Percentiles rank a stretch among this genome's conserved stretches.
Evolutionary conservation across 352 stramenopile genomes (phyloP).

Genomic region (Phytophthora fragariae): DNA sequence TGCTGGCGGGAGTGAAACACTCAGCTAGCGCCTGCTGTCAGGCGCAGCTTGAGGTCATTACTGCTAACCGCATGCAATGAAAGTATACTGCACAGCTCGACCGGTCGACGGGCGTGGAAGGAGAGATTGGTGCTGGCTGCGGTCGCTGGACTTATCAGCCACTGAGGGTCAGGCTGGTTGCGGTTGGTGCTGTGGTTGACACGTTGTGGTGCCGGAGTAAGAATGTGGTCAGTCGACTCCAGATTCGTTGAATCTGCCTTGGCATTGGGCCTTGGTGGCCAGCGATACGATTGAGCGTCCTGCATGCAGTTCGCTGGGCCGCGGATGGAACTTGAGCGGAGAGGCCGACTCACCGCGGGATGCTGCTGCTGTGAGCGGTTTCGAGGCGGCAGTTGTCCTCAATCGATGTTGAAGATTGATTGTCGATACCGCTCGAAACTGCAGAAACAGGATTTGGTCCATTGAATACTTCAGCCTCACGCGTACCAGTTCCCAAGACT

Average conservation of each 20-base stretch:
- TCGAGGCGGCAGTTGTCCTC: background rate
- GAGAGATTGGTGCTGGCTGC: conserved; percentile 14
- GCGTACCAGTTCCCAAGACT: conserved; percentile 11
- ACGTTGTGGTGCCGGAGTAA: conserved; percentile 28
- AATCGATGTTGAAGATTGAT: conserved; percentile 25
- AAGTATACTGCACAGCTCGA: conserved; percentile 15
- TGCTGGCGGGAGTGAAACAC: background rate
- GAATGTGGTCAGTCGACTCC: conserved; percentile 30
- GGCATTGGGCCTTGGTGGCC: background rate
- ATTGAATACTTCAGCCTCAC: background rate
- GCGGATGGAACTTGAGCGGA: conserved; percentile 11
- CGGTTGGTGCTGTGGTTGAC: conserved; percentile 7
- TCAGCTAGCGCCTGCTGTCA: background rate
- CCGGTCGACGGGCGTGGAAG: background rate
- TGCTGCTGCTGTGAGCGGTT: background rate
- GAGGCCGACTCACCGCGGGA: background rate
- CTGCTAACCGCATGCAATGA: background rate
- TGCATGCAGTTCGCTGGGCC: background rate
- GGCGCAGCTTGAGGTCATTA: background rate
- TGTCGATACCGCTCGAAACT: conserved; percentile 31
- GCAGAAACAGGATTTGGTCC: background rate
- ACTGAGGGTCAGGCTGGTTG: conserved; percentile 1
- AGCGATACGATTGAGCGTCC: too few species aligned
- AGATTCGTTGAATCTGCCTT: background rate
- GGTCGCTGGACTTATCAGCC: conserved; percentile 31